phyloP scores from a whole-genome alignment of 164 flowering plant genomes.

The Vitis cinerea region DNA sequence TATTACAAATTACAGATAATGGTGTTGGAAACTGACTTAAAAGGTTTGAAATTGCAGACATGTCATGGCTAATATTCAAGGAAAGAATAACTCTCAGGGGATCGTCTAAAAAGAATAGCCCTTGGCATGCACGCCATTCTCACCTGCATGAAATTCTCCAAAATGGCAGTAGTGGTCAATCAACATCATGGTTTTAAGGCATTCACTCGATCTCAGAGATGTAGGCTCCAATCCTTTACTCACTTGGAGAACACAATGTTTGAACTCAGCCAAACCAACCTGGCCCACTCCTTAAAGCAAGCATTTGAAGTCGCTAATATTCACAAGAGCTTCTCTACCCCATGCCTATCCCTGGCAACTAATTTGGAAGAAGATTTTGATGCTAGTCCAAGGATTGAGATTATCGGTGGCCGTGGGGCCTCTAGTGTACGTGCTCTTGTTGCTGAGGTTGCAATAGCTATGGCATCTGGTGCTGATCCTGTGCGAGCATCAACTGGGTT shows the following conservation, averaged over 20 bases:
- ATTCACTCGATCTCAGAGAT: slow-evolving; percentile 45
- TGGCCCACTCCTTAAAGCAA: slow-evolving; percentile 36
- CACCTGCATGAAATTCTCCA: slow-evolving; percentile 29
- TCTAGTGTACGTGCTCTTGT: slow-evolving; percentile 54
- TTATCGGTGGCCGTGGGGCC: slow-evolving; percentile 45
- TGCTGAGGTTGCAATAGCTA: slow-evolving; percentile 66
- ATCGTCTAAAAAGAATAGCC: slow-evolving; percentile 14
- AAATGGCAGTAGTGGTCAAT: slow-evolving; percentile 69
- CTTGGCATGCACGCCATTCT: slow-evolving; percentile 31
- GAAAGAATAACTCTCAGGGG: slow-evolving; percentile 22
- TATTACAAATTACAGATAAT: no score
- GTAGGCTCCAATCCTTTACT: slow-evolving; percentile 62
- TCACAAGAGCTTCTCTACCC: slow-evolving; percentile 76
- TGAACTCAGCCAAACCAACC: slow-evolving; percentile 31
- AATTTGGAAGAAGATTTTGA: slow-evolving; percentile 31
- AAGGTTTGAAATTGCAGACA: slow-evolving; percentile 17
- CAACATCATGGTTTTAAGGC: slow-evolving; percentile 61
- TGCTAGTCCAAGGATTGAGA: slow-evolving; percentile 44
- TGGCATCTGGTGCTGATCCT: slow-evolving; percentile 58
- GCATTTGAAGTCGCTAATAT: slow-evolving; percentile 29
- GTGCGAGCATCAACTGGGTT: slow-evolving; percentile 53
- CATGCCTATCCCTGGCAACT: slow-evolving; percentile 55
- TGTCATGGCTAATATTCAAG: slow-evolving; percentile 28
- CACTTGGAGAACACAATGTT: slow-evolving; percentile 39
- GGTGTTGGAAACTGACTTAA: no score